These are phyloP conservation scores for Annulohypoxylon nitens DNA, from an alignment of 495 filamentous ascomycete species.

Conservation along the genomic window DNA sequence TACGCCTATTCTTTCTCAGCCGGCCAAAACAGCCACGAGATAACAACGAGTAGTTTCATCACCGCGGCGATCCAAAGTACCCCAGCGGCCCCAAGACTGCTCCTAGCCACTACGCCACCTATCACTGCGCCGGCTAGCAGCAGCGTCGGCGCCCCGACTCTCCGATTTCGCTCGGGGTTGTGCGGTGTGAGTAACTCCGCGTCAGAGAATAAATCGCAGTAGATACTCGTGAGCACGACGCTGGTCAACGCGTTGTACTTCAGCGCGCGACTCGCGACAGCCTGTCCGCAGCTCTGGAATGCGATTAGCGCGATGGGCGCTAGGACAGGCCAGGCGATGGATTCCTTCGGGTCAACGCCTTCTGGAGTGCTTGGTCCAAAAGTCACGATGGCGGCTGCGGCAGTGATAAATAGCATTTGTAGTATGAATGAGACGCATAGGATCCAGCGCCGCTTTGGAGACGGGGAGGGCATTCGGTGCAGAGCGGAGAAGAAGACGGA, in stretches of 20 bases:
- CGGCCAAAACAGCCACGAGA: constrained; percentile 71
- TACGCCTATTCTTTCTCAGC: constrained; percentile 44
- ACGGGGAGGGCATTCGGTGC: constrained; percentile 68
- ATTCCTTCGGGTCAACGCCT: constrained; percentile 51
- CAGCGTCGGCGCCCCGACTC: constrained; percentile 67
- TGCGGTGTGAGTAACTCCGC: constrained; percentile 64
- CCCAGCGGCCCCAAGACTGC: constrained; percentile 67
- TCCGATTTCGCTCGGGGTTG: constrained; percentile 70
- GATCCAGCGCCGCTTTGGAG: constrained; percentile 70
- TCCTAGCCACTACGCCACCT: constrained; percentile 71
- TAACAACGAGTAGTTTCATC: constrained; percentile 65
- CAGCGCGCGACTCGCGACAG: constrained; percentile 74
- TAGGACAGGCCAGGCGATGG: constrained; percentile 68
- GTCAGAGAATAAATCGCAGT: constrained; percentile 78
- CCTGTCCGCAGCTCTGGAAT: constrained; percentile 79
- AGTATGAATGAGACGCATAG: constrained; percentile 70
- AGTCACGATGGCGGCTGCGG: constrained; percentile 71
- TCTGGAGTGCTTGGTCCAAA: constrained; percentile 47
- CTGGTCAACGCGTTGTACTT: constrained; percentile 72
- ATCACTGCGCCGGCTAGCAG: constrained; percentile 71
- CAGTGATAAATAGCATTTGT: constrained; percentile 66
- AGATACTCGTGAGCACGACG: constrained; percentile 78
- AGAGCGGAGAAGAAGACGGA: constrained; percentile 73
- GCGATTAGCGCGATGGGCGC: constrained; percentile 73
- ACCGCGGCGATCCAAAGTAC: constrained; percentile 73